These are phyloP conservation scores for Penicillium palitans DNA, from an alignment of 2,329 filamentous ascomycete species.

Conservation along the genomic window DNA sequence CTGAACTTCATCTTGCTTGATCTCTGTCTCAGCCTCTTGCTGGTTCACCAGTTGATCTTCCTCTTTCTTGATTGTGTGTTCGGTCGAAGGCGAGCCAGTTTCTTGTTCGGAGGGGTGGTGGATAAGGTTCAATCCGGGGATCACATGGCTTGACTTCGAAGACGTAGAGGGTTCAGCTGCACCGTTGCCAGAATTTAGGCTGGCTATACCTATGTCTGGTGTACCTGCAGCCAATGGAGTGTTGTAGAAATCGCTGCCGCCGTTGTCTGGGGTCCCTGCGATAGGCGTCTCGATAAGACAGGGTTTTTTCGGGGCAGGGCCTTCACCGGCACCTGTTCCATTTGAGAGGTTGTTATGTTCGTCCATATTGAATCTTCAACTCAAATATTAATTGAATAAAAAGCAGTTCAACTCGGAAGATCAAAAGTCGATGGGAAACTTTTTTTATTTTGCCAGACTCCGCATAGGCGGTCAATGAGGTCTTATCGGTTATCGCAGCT, in stretches of 20 bases:
- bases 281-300: slow-evolving; percentile 32
- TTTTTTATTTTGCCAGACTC: slow-evolving; percentile 29
- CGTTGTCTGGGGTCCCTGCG: slow-evolving; percentile 38
- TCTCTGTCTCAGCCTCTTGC: neutral
- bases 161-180: slow-evolving; percentile 16
- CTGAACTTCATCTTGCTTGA: neutral
- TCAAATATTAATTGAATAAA: neutral
- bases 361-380: slow-evolving; percentile 27
- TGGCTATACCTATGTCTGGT: slow-evolving; percentile 21
- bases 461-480: slow-evolving; percentile 29
- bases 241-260: slow-evolving; percentile 46
- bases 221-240: slow-evolving; percentile 37
- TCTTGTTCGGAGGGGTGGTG: slow-evolving; percentile 21
- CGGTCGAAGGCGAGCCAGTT: slow-evolving; percentile 1
- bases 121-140: slow-evolving; percentile 42
- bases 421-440: slow-evolving; percentile 20
- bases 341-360: slow-evolving; percentile 19
- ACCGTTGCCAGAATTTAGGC: slow-evolving; percentile 4
- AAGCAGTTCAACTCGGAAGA: slow-evolving; percentile 1
- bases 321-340: slow-evolving; percentile 22
- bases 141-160: slow-evolving; percentile 26
- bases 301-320: slow-evolving; percentile 29
- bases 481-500: slow-evolving; percentile 32
- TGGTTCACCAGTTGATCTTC: neutral
- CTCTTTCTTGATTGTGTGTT: slow-evolving; percentile 5